Conservation (phyloP, 1,284 basidiomycete species). For the Pseudozyma thailandica region DNA sequence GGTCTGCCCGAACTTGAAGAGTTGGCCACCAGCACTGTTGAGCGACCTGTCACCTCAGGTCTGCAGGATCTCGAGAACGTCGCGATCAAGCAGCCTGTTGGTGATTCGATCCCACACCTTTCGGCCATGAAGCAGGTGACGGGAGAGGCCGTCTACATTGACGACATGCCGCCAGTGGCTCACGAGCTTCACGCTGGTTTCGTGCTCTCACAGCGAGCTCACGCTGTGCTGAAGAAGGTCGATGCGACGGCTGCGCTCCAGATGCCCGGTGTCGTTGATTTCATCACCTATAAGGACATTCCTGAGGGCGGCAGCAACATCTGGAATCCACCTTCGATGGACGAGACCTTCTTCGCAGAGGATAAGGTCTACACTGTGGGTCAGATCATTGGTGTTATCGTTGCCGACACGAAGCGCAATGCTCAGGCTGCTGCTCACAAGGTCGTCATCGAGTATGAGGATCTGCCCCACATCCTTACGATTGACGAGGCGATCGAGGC, state of each 20-base stretch:
- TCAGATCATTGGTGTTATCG: slow-evolving; percentile 66
- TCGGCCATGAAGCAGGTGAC: slow-evolving; percentile 68
- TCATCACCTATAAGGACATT: slow-evolving; percentile 63
- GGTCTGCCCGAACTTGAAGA: slow-evolving; percentile 46
- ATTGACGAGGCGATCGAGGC: slow-evolving; percentile 67
- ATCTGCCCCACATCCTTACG: slow-evolving; percentile 66
- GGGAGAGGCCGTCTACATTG: slow-evolving; percentile 68
- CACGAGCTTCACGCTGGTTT: slow-evolving; percentile 67
- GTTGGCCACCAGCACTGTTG: slow-evolving; percentile 41
- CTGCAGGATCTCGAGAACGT: slow-evolving; percentile 57
- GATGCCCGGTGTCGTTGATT: slow-evolving; percentile 65
- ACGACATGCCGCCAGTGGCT: slow-evolving; percentile 65
- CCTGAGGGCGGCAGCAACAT: slow-evolving; percentile 64
- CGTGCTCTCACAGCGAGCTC: slow-evolving; percentile 65
- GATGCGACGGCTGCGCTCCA: slow-evolving; percentile 63
- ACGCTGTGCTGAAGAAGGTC: slow-evolving; percentile 66
- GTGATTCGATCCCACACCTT: slow-evolving; percentile 63
- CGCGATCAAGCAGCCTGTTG: slow-evolving; percentile 51
- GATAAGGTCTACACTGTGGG: slow-evolving; percentile 66
- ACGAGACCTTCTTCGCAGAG: slow-evolving; percentile 68
- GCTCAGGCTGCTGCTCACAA: slow-evolving; percentile 66
- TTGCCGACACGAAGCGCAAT: slow-evolving; percentile 67
- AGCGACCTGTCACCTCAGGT: slow-evolving; percentile 47
- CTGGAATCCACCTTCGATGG: slow-evolving; percentile 67
- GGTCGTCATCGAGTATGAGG: slow-evolving; percentile 68